Evolutionary conservation across 257 asterid genomes (phyloP).

Genomic region (Nyctanthes arbortristis): DNA sequence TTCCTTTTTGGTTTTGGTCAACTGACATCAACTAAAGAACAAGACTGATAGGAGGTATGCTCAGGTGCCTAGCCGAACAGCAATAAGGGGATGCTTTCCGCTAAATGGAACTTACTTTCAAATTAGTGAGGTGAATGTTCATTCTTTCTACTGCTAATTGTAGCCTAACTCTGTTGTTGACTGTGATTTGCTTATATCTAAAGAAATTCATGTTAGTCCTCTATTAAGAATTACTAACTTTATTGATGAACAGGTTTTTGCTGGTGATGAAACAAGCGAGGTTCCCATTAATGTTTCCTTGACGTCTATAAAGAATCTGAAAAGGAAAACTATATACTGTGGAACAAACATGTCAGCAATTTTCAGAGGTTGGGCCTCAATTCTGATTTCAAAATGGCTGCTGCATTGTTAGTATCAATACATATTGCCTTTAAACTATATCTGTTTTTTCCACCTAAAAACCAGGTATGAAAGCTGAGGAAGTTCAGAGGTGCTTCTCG

Average conservation of each 20-base stretch:
- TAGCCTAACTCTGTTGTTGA: background rate
- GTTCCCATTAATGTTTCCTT: slow-evolving; percentile 30
- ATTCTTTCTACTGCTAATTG: background rate
- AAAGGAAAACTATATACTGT: too few relatives aligned
- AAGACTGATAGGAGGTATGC: slow-evolving; percentile 1
- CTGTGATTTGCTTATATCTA: background rate
- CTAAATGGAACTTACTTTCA: slow-evolving; percentile 42
- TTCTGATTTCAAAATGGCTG: background rate
- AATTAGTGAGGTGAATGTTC: slow-evolving; percentile 33
- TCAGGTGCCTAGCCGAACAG: slow-evolving; percentile 35
- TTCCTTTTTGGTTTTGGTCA: too few relatives aligned
- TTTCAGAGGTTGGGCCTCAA: slow-evolving; percentile 33
- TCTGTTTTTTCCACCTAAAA: background rate
- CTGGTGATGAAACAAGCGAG: slow-evolving; percentile 38
- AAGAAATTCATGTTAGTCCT: background rate
- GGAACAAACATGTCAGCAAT: slow-evolving; percentile 31
- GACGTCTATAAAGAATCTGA: slow-evolving; percentile 23
- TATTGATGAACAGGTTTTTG: slow-evolving; percentile 37
- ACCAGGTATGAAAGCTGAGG: too few relatives aligned
- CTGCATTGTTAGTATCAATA: too few relatives aligned
- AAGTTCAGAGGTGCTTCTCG: slow-evolving; percentile 29
- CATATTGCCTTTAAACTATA: too few relatives aligned
- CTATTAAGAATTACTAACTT: background rate
- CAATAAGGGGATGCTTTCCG: slow-evolving; percentile 32
- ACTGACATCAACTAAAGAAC: background rate